These are phyloP conservation scores for Reutealis trisperma DNA, from an alignment of 345 rosid species.

Conservation along the genomic window DNA sequence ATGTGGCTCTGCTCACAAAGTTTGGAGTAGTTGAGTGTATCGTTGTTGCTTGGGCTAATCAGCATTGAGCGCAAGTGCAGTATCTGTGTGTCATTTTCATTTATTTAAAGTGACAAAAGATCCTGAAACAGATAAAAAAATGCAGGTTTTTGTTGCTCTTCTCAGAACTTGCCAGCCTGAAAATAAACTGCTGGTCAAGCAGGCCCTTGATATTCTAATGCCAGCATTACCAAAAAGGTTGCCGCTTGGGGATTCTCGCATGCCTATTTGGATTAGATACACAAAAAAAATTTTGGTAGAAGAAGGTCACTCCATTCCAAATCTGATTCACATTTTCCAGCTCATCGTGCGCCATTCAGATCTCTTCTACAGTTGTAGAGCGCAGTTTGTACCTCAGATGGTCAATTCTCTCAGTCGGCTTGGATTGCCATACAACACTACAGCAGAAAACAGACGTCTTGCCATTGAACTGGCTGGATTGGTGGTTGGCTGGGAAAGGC, in stretches of 20 bases:
- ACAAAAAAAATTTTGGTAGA: constrained; percentile 97
- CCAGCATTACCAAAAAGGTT: constrained; percentile 96
- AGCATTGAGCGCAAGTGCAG: background rate
- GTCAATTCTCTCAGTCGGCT: constrained; percentile 98
- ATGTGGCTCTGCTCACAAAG: background rate
- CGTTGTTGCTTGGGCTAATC: constrained; percentile 1
- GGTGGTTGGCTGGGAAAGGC: constrained; percentile 98
- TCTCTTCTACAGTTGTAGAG: constrained; percentile 96
- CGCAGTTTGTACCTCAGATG: constrained; percentile 99
- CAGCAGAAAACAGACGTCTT: constrained; percentile 92
- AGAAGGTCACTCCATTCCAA: constrained; percentile 96
- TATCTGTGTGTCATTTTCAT: background rate
- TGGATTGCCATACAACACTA: constrained; percentile 92
- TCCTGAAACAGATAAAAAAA: constrained; percentile 23
- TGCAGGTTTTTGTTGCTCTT: constrained; percentile 98
- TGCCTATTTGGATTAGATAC: constrained; percentile 99
- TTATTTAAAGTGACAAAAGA: background rate
- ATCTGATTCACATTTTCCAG: constrained; percentile 97
- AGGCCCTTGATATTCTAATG: constrained; percentile 97
- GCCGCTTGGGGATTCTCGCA: constrained; percentile 94
- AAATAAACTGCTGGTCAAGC: constrained; percentile 96
- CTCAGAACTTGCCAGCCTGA: constrained; percentile 98
- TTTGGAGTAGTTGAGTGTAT: background rate
- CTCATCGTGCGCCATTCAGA: constrained; percentile 97
- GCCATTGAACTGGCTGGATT: constrained; percentile 99